Evolutionary conservation across 1,284 basidiomycete genomes (phyloP).

Genomic region (Cutaneotrichosporon sp.): DNA sequence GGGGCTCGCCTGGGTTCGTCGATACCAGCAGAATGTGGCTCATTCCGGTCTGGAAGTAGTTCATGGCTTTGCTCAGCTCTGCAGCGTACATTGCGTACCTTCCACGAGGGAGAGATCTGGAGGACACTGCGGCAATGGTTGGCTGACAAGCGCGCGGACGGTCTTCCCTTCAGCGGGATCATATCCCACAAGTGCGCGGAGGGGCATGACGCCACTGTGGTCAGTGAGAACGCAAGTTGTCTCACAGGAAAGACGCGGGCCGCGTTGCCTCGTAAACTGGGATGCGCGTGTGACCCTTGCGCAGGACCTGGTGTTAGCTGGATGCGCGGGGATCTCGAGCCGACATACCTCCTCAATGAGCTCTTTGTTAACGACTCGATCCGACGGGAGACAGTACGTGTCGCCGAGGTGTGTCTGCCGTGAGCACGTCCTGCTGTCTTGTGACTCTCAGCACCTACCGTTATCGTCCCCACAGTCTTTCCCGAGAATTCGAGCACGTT

Average conservation of each 20-base stretch:
- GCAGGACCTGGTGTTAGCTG: constrained; percentile 22
- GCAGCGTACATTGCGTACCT: constrained; percentile 36
- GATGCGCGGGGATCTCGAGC: neutral
- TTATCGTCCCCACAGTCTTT: constrained; percentile 75
- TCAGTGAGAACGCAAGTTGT: neutral
- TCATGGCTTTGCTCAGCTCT: constrained; percentile 25
- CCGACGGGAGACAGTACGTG: constrained; percentile 54
- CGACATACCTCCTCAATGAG: constrained; percentile 68
- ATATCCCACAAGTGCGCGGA: constrained; percentile 68
- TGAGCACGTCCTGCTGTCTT: constrained; percentile 3
- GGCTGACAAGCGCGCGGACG: constrained; percentile 67
- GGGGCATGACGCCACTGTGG: constrained; percentile 26
- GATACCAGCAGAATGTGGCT: constrained; percentile 88
- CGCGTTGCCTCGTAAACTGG: constrained; percentile 77
- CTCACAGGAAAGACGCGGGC: constrained; percentile 57
- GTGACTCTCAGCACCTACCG: constrained; percentile 54
- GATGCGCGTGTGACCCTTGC: constrained; percentile 65
- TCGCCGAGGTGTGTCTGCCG: constrained; percentile 54
- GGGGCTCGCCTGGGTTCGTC: constrained; percentile 66
- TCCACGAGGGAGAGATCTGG: constrained; percentile 56
- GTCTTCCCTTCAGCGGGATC: constrained; percentile 73
- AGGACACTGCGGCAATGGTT: constrained; percentile 67
- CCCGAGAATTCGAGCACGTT: constrained; percentile 78
- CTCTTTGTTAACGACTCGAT: constrained; percentile 58
- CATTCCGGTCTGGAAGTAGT: constrained; percentile 79